Base-by-base conservation (phyloP, 1,139 yeast genomes). In the Suhomyces panamericanus region DNA sequence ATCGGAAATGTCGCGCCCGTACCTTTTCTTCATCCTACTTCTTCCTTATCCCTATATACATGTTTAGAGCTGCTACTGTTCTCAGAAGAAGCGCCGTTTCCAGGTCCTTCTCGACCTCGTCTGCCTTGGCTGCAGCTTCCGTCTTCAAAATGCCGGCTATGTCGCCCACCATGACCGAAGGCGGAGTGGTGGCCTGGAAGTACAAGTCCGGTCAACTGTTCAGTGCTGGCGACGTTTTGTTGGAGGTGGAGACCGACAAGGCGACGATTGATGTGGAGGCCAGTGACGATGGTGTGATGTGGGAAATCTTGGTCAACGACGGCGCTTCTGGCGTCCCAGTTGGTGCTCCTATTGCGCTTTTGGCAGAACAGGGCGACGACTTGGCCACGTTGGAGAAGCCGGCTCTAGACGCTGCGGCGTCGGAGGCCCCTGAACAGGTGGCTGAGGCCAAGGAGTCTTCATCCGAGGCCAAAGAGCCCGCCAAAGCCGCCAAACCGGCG, bases 81-180 rank as follows among this genome's bases (percentile, higher is more conserved):
- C 34, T 43, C 13, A 44, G 47, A 39, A 51, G 56, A 22, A 44
- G 35, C 39, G 29, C 45, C 16, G 40, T 42, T 24, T 35, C 36
- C 26, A 39, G 48, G 34, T 32, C 46, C 33, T 46, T 64, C 35
- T 69, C 63, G 47, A 43, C 41, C 27, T 48, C 65, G 7, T 44
- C 52, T 26, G 42, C 51, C 44, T 38, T 55, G 50, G 40, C 63
- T 53, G 77, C 70, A 20, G 91, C 88, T 2, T 66, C 80, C 31
- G 72, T 83, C 45, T 88, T 87, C 67, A 81, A 75, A 45, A 93
- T 93, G 98, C 99, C 99, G 4, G 97, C 99, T 24, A 88, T 93
- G 97, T 90, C 97, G 7, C 99, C 99, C 33, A 93, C 99, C 16
- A 93, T 93, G 99, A 89, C 93, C 26, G 90, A 85, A 62, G 99